Evolutionary conservation across 306 rosid species (phyloP).

Genomic region (Styphnolobium japonicum): DNA sequence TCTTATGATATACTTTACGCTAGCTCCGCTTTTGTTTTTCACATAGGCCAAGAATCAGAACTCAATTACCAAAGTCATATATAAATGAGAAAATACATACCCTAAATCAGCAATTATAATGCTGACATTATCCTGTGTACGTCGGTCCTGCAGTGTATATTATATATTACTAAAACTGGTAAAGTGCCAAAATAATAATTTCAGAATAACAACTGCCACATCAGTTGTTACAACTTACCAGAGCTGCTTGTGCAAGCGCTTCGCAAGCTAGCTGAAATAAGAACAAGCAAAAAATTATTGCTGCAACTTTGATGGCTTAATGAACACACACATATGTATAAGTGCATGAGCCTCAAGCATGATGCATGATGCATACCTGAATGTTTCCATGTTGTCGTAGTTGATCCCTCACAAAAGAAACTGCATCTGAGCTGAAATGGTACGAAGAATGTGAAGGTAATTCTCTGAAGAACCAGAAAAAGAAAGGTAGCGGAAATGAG

Average conservation of each 20-base stretch:
- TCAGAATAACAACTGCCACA: background rate
- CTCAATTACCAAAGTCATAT: background rate
- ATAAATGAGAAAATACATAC: constrained; percentile 38
- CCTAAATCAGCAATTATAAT: constrained; percentile 90
- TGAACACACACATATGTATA: background rate
- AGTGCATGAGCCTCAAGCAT: background rate
- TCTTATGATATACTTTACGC: background rate
- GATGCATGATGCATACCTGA: constrained; percentile 53
- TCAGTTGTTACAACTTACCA: constrained; percentile 61
- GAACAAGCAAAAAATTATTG: constrained; percentile 22
- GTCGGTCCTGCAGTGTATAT: constrained; percentile 53
- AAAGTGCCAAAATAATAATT: background rate
- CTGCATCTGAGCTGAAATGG: constrained; percentile 84
- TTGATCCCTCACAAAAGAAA: constrained; percentile 75
- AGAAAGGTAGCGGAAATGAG: constrained; percentile 16
- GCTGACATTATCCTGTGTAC: constrained; percentile 93
- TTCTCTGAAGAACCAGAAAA: constrained; percentile 3
- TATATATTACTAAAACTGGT: constrained; percentile 1
- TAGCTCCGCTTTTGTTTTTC: background rate
- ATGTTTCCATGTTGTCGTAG: constrained; percentile 82
- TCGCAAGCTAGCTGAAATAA: constrained; percentile 77
- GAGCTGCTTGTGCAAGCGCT: constrained; percentile 87
- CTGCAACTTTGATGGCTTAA: background rate
- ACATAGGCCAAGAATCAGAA: background rate
- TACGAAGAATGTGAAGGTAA: constrained; percentile 29